These are phyloP conservation scores for Phragmites australis DNA, from an alignment of 176 grass and related monocot genomes.

Conservation along the genomic window DNA sequence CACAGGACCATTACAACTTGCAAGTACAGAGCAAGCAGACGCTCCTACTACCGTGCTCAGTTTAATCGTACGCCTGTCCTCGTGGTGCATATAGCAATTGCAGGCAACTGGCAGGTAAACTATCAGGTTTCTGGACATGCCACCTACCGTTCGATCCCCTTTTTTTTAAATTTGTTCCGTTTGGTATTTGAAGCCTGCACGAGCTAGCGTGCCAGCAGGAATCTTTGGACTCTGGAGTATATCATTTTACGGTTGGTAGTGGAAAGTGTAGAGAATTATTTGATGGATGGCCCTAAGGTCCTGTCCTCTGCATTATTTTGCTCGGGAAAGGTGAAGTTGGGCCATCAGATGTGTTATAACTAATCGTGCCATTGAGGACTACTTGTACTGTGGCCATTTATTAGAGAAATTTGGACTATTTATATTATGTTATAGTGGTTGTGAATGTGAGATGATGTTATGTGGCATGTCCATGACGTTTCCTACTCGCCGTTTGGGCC, in stretches of 20 bases:
- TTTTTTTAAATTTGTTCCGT: constrained; percentile 14
- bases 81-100: neutral
- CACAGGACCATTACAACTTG: neutral
- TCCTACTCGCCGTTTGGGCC: neutral
- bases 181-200: neutral
- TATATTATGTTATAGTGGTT: neutral
- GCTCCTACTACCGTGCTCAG: neutral
- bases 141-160: constrained; percentile 28
- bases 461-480: neutral
- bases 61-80: neutral
- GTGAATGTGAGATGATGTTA: neutral
- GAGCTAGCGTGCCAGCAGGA: neutral
- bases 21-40: neutral
- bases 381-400: too few species aligned
- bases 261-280: neutral
- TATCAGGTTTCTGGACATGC: neutral
- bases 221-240: too few species aligned
- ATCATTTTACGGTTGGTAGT: constrained; percentile 12
- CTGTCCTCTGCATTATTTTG: constrained; percentile 13
- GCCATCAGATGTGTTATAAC: neutral
- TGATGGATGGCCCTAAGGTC: neutral
- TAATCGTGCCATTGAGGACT: neutral
- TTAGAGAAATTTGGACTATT: too few species aligned
- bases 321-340: neutral
- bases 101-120: neutral